Evolutionary conservation across 805 yeast genomes (phyloP).

Genomic region (Soucietia sequanensis): DNA sequence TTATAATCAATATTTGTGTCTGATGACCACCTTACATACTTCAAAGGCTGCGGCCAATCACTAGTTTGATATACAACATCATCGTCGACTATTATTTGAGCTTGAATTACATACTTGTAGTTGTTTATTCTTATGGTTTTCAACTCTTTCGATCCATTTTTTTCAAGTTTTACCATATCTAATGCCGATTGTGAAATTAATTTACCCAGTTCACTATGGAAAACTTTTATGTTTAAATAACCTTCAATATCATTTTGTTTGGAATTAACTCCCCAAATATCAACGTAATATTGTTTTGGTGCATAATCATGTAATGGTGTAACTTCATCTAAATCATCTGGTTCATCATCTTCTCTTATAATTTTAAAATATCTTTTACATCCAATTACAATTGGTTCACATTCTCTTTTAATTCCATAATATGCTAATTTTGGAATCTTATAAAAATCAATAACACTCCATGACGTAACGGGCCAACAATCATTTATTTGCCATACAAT

Average conservation of each 20-base stretch:
- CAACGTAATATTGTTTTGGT: slow-evolving; percentile 22
- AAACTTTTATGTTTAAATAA: slow-evolving; percentile 23
- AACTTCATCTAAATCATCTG: slow-evolving; percentile 5
- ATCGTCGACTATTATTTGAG: slow-evolving; percentile 13
- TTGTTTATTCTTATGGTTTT: too few relatives aligned
- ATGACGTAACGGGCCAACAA: slow-evolving; percentile 52
- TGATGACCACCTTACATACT: slow-evolving; percentile 31
- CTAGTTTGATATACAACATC: slow-evolving; percentile 22
- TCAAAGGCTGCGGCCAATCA: slow-evolving; percentile 55
- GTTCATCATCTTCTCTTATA: slow-evolving; percentile 7
- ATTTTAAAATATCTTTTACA: slow-evolving; percentile 22
- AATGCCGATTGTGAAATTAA: slow-evolving; percentile 10
- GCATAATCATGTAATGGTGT: slow-evolving; percentile 23
- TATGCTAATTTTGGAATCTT: slow-evolving; percentile 45
- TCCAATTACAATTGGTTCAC: slow-evolving; percentile 30
- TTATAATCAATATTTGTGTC: slow-evolving; percentile 9
- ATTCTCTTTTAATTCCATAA: slow-evolving; percentile 46
- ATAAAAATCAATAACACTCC: slow-evolving; percentile 47
- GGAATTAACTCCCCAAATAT: slow-evolving; percentile 43
- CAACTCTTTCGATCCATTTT: slow-evolving; percentile 33
- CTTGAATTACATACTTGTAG: slow-evolving; percentile 9
- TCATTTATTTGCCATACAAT: slow-evolving; percentile 56
- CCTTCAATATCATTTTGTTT: slow-evolving; percentile 17
- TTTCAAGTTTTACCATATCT: slow-evolving; percentile 12
- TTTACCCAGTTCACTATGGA: slow-evolving; percentile 32